Evolutionary conservation across 208 protist species (phyloP), one percentile per base, ranked within the genome.

Genomic region (Leishmania turanica): DNA sequence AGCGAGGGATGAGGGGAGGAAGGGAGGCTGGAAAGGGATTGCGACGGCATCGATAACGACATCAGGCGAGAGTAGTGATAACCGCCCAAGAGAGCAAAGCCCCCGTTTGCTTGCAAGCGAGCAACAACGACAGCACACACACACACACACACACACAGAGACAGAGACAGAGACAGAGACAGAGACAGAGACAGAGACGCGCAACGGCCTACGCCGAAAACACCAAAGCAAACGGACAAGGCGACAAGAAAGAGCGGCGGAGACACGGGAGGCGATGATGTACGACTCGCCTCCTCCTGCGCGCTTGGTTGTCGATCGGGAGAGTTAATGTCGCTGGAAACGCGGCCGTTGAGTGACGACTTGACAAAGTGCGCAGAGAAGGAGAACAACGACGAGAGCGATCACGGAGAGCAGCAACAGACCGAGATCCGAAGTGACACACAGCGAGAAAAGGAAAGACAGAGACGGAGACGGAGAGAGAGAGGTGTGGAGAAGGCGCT

Each of bases 381-480:
- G 13, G 56, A 31, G 1, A 24, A 62, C 56, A 0, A 24, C 17
- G 53, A 62, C 1, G 53, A 62, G 21, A 62, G 62, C 47, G 7
- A 60, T 17, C 60, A 37, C 27, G n/a, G 34, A 34, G 13, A 69
- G 15, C 64, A 42, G n/a, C n/a, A 69, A 9, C n/a, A 45, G 13
- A 69, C 7, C 8, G 5, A 34, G 4, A 24, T n/a, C 64, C 15
- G 34, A 17, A 34, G 37, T n/a, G 21, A 71, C 13, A 19, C 31
- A 78, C 17, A 19, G 1, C 56, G 27, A 78, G 56, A 68, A 24
- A 65, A 19, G 40, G 7, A 2, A 68, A 68, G n/a, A 40, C 7
- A 78, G 37, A 74, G 62, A 75, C n/a, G 17, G n/a, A 73, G 37
- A 80, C n/a, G 31, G n/a, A 73, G 37, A 80, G 51, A 45, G 37